phyloP scores from a whole-genome alignment of 225 moss, liverwort and hornwort species.

The Physcomitrellopsis africana region DNA sequence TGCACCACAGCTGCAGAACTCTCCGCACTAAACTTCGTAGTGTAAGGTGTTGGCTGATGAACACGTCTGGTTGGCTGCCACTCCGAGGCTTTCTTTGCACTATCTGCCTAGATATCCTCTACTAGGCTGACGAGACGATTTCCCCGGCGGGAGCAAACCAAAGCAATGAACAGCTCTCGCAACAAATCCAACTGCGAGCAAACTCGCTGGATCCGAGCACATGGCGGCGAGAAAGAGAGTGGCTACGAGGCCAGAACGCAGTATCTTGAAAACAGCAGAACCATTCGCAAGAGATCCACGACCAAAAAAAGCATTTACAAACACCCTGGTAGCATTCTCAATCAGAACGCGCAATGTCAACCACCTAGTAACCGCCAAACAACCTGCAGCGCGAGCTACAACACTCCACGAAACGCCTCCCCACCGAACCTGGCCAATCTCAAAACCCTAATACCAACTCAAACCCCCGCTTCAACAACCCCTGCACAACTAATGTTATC shows the following conservation, averaged over 20 bases:
- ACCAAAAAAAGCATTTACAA: neutral
- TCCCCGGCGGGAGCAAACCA: neutral
- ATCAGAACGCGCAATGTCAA: neutral
- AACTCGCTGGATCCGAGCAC: neutral
- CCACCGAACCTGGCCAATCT: neutral
- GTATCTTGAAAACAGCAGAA: neutral
- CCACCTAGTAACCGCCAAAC: neutral
- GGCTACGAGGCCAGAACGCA: too few relatives aligned
- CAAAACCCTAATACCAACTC: neutral
- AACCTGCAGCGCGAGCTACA: neutral
- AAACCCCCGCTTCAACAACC: neutral
- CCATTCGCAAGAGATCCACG: neutral
- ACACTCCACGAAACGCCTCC: neutral
- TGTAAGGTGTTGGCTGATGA: neutral
- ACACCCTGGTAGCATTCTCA: neutral
- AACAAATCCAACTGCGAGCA: neutral
- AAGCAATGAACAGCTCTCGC: neutral
- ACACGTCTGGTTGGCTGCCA: neutral
- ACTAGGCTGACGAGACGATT: neutral
- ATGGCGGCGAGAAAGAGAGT: neutral
- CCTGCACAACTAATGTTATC: too few relatives aligned
- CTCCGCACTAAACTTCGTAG: neutral
- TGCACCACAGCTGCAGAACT: neutral
- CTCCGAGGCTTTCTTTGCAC: neutral
- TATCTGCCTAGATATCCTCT: neutral